Base-by-base conservation (phyloP, 345 rosid genomes). In the Limnanthes douglasii region DNA sequence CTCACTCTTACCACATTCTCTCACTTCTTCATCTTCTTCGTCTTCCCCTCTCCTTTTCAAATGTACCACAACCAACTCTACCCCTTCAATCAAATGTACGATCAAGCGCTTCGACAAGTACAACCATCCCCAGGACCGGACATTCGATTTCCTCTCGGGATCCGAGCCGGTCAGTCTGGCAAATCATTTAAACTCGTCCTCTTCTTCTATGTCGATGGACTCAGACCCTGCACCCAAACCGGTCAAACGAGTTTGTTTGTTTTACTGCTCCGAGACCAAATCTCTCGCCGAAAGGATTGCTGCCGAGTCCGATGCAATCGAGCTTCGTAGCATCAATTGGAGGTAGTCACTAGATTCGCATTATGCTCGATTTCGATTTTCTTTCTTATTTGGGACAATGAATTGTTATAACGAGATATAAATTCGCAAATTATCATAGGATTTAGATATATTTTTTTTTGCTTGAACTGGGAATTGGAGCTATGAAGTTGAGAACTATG, bases 311-410 rank as follows among this genome's bases (percentile, higher is more conserved):
- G 97, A 88, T 51, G 59, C 77, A 25, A 83, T 88, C 11, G 95
- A 88, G 65, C 83, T 79, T 15, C 75, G 83, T 16, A 57, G 64
- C 75, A 83, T 88, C 55, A 69, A 53, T 32, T 88, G 97, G 97
- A 72, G 85, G 97, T 88, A 51, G 11, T 26, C n/a, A 11, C n/a
- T 10, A 4, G 29, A 4, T n/a, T n/a, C n/a, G n/a, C n/a, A n/a
- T n/a, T n/a, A n/a, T n/a, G n/a, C n/a, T n/a, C n/a, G n/a, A n/a
- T 24, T 14, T 44, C 11, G 8, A 24, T 24, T 21, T 34, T 2
- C 20, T 22, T 21, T 26, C 26, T 42, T 14, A 9, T 24, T 21
- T 23, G 6, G n/a, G n/a, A n/a, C n/a, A n/a, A n/a, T n/a, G n/a
- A n/a, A n/a, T n/a, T n/a, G n/a, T n/a, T n/a, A n/a, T n/a, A n/a